These are phyloP conservation scores for Tulasnella sp. DNA, from an alignment of 768 basidiomycete genomes.

Conservation along the genomic window DNA sequence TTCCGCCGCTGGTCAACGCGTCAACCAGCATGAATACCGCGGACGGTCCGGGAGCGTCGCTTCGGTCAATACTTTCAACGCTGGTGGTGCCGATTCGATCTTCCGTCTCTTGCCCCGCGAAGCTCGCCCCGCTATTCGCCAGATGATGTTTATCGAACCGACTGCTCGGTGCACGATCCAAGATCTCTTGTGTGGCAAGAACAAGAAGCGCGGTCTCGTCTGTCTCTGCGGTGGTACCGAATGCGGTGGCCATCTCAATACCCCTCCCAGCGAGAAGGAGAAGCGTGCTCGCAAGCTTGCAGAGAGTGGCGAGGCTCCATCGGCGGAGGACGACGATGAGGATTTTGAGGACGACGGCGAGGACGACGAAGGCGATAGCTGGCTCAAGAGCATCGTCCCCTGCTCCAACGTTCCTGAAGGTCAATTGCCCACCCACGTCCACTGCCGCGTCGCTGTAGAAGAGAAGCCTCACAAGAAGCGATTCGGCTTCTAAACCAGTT, in stretches of 20 bases:
- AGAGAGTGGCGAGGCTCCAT: not conserved
- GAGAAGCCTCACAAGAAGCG: constrained; percentile 70
- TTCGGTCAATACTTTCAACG: constrained; percentile 60
- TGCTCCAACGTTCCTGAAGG: constrained; percentile 51
- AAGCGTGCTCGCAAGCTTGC: constrained; percentile 29
- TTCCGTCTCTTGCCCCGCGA: constrained; percentile 95
- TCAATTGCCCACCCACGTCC: constrained; percentile 54
- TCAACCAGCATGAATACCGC: constrained; percentile 34
- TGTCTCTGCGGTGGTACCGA: constrained; percentile 64
- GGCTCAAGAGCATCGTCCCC: constrained; percentile 70
- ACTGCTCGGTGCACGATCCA: constrained; percentile 85
- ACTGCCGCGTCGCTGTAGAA: constrained; percentile 69
- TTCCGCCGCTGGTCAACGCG: constrained; percentile 1
- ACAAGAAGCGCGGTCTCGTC: constrained; percentile 69
- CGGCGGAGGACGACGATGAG: constrained; percentile 48
- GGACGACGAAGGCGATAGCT: constrained; percentile 80
- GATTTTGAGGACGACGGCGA: constrained; percentile 62
- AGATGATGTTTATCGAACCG: constrained; percentile 93
- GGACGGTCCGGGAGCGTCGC: constrained; percentile 46
- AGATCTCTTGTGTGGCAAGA: constrained; percentile 78
- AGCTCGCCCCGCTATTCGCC: constrained; percentile 78
- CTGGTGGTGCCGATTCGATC: constrained; percentile 83
- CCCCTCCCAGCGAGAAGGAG: constrained; percentile 45
- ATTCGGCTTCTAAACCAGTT: constrained; percentile 42
- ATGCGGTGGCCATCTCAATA: constrained; percentile 44